A percentile compares a stretch with the other conserved stretches of the same genome.
These are phyloP conservation scores for Inga laurina DNA, from an alignment of 306 rosid species.

Conservation along the genomic window DNA sequence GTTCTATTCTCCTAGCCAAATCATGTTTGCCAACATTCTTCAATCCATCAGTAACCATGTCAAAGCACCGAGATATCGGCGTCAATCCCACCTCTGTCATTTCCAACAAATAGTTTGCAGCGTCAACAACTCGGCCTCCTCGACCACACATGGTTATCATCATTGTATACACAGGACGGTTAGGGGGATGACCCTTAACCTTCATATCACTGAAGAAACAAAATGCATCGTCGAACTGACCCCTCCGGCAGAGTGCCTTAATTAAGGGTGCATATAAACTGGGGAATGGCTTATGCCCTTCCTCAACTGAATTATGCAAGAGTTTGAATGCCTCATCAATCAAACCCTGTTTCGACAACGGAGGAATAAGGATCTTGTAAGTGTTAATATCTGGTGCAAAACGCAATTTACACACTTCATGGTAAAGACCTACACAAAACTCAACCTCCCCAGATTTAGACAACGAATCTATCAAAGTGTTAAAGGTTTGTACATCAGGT, in stretches of 20 bases:
- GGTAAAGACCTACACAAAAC: slow-evolving; percentile 60
- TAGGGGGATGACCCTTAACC: slow-evolving; percentile 85
- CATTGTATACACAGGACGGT: slow-evolving; percentile 89
- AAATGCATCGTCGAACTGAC: slow-evolving; percentile 87
- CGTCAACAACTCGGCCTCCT: slow-evolving; percentile 78
- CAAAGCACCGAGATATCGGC: slow-evolving; percentile 78
- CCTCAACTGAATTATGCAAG: slow-evolving; percentile 64
- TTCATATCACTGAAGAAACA: slow-evolving; percentile 93
- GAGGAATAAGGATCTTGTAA: slow-evolving; percentile 74
- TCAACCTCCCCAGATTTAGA: slow-evolving; percentile 64
- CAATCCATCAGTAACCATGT: slow-evolving; percentile 88
- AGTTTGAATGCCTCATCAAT: slow-evolving; percentile 75
- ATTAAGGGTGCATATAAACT: slow-evolving; percentile 77
- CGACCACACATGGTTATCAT: slow-evolving; percentile 88
- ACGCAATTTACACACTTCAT: slow-evolving; percentile 60
- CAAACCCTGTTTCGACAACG: slow-evolving; percentile 57
- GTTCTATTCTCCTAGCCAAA: slow-evolving; percentile 75
- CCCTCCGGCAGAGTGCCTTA: slow-evolving; percentile 78
- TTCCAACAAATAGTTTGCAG: slow-evolving; percentile 77
- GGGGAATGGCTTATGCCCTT: slow-evolving; percentile 75
- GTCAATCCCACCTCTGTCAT: slow-evolving; percentile 84
- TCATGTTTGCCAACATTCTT: slow-evolving; percentile 91
- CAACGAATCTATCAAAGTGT: slow-evolving; percentile 54
- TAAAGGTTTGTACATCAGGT: slow-evolving; percentile 77
- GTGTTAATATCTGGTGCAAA: slow-evolving; percentile 73